Evolutionary conservation across 2,329 filamentous ascomycete species (phyloP).

Genomic region (Monosporascus cannonballus): DNA sequence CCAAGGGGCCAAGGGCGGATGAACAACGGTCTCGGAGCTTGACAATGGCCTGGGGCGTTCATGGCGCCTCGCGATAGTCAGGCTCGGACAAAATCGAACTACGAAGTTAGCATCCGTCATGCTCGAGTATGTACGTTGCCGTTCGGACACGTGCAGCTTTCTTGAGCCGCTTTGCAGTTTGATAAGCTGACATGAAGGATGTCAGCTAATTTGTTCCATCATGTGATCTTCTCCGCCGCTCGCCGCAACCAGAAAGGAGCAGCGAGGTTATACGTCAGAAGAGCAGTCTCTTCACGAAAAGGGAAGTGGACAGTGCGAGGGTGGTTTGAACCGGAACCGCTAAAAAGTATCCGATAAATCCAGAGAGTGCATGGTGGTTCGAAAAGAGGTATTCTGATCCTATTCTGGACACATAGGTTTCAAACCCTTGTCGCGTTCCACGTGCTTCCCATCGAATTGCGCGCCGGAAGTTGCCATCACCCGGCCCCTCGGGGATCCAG

Average conservation of each 20-base stretch:
- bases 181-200: background rate
- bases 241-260: background rate
- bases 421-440: background rate
- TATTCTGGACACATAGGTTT: background rate
- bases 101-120: background rate
- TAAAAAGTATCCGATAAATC: no score
- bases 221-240: background rate
- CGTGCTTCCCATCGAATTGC: background rate
- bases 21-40: background rate
- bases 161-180: background rate
- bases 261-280: background rate
- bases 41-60: conserved; percentile 7
- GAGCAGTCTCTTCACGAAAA: no score
- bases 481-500: background rate
- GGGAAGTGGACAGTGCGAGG: no score
- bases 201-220: background rate
- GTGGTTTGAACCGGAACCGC: no score
- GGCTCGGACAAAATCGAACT: no score
- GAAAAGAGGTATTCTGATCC: background rate
- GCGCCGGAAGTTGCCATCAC: background rate
- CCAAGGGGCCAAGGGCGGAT: background rate
- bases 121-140: background rate
- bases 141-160: background rate
- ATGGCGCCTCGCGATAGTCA: background rate
- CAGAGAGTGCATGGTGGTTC: no score